Evolutionary conservation across 169 alveolate genomes (phyloP).

Genomic region (Hepatocystis sp.): DNA sequence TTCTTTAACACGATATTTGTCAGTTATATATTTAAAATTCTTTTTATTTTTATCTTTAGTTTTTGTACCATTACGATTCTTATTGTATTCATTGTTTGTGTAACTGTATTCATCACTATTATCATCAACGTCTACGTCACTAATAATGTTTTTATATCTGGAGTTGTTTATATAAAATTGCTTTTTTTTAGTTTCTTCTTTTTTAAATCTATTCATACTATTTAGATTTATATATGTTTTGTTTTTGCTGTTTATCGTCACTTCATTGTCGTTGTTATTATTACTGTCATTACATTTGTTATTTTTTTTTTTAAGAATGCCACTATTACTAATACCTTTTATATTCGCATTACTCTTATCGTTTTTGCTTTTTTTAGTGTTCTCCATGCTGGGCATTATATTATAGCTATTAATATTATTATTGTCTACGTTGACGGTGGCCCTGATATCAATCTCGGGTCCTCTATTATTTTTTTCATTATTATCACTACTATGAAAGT

Average conservation of each 20-base stretch:
- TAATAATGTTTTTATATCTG: slow-evolving; percentile 8
- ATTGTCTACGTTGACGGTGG: too few relatives aligned
- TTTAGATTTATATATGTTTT: too few relatives aligned
- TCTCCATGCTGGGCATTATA: too few relatives aligned
- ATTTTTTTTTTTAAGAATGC: background rate
- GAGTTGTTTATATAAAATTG: slow-evolving; percentile 2
- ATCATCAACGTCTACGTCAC: slow-evolving; percentile 17
- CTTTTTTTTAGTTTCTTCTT: too few relatives aligned
- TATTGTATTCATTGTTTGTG: slow-evolving; percentile 2
- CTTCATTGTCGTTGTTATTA: background rate
- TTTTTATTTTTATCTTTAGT: background rate
- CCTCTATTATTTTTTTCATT: too few relatives aligned
- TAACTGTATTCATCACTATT: slow-evolving; percentile 38
- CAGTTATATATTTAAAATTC: background rate
- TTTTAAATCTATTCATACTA: too few relatives aligned
- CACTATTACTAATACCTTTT: background rate
- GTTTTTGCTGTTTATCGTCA: too few relatives aligned
- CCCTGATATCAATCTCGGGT: too few relatives aligned
- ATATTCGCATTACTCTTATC: background rate
- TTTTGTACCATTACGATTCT: background rate
- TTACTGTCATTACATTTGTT: background rate
- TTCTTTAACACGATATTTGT: slow-evolving; percentile 12
- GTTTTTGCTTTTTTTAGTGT: background rate
- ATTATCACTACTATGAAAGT: too few relatives aligned
- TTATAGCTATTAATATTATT: too few relatives aligned